These are phyloP conservation scores for Aspergillus neoniger DNA, from an alignment of 2,329 filamentous ascomycete species.

Conservation along the genomic window DNA sequence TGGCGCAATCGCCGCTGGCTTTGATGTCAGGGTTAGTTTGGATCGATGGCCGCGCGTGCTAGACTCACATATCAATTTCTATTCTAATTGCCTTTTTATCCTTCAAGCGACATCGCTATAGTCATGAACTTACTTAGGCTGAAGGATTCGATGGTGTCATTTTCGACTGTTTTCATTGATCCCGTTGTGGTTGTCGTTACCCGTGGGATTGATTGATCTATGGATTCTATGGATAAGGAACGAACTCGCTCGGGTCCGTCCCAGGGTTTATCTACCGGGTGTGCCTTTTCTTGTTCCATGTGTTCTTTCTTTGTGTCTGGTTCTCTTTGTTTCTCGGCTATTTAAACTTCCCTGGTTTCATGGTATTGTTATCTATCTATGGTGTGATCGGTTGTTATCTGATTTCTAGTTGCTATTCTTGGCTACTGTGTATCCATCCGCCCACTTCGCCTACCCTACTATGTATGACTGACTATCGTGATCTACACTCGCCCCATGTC, in stretches of 20 bases:
- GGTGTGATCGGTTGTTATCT: neutral
- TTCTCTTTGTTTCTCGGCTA: neutral
- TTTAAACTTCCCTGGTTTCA: neutral
- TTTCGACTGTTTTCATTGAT: neutral
- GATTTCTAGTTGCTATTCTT: neutral
- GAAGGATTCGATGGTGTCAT: neutral
- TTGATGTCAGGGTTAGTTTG: neutral
- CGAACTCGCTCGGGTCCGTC: too few species aligned
- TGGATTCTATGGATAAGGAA: neutral
- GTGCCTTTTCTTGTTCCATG: neutral
- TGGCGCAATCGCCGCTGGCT: slow-evolving; percentile 28
- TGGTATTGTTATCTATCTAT: neutral
- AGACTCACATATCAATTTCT: too few species aligned
- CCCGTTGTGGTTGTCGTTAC: neutral
- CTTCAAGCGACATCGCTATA: neutral
- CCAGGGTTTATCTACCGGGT: neutral
- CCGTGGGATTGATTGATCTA: neutral
- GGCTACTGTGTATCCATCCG: too few species aligned
- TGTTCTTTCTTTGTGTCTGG: neutral
- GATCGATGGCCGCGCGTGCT: neutral
- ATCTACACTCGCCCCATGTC: too few species aligned
- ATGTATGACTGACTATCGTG: too few species aligned
- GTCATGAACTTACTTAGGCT: neutral
- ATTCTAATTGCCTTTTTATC: neutral
- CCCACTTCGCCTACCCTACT: too few species aligned